Conservation (phyloP, 768 basidiomycete species). For the Serendipita vermifera region DNA sequence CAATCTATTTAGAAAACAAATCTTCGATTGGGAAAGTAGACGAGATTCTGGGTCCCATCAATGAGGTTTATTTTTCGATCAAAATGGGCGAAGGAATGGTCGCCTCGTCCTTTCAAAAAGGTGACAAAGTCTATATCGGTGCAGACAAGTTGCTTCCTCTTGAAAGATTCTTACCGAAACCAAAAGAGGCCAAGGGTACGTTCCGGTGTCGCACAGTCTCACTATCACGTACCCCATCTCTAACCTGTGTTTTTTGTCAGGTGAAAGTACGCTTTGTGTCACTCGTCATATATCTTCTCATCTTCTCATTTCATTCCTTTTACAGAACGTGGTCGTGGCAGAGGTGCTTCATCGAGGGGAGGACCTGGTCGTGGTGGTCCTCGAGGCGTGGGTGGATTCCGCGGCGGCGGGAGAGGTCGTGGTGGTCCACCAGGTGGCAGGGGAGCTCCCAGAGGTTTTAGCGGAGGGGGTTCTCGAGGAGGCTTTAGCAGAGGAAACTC, state of each 20-base stretch:
- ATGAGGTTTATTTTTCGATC: constrained; percentile 94
- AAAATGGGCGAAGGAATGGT: constrained; percentile 97
- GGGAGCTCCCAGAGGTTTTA: no score
- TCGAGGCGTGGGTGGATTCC: constrained; percentile 28
- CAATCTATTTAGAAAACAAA: constrained; percentile 95
- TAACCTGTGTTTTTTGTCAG: not conserved
- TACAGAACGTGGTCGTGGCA: constrained; percentile 36
- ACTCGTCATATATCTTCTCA: constrained; percentile 10
- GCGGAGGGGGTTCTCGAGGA: no score
- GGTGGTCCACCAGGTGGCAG: constrained; percentile 25
- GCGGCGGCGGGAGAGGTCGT: no score
- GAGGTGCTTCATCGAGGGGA: constrained; percentile 22
- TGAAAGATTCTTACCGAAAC: constrained; percentile 93
- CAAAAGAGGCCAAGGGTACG: constrained; percentile 63
- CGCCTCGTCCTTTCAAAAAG: constrained; percentile 89
- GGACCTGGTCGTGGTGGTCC: constrained; percentile 26
- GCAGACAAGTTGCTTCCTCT: constrained; percentile 95
- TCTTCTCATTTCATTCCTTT: constrained; percentile 15
- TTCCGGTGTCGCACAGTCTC: constrained; percentile 20
- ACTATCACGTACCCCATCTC: not conserved
- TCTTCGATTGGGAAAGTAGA: constrained; percentile 93
- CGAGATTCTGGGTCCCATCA: constrained; percentile 98
- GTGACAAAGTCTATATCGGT: constrained; percentile 95
- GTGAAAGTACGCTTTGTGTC: no score
- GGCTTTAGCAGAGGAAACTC: no score